Evolutionary conservation across 2,329 filamentous ascomycete genomes (phyloP), one percentile per base, ranked within the genome.

Genomic region (Aspergillus pseudonomiae): DNA sequence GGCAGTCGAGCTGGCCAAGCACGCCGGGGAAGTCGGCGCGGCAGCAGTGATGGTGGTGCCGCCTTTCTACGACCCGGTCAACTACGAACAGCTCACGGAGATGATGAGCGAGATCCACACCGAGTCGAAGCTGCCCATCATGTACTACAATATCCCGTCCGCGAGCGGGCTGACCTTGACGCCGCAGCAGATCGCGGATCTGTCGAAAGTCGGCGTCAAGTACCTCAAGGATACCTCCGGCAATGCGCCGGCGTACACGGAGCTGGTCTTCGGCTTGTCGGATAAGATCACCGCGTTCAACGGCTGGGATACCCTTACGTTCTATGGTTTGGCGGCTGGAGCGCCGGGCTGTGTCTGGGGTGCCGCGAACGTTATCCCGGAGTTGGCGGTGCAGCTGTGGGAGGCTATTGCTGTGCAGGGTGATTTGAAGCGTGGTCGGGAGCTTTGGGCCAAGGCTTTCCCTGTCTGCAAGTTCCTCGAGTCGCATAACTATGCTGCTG

Each of bases 201-300:
- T 85, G 3, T 77, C 74, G 4, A 76, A 81, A 6, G 77, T 82
- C 0, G 83, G 83, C 12, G 82, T 84, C 4, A 80, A 78, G 67
- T 84, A 83, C 63, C 70, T 85, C 34, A 85, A 85, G 69, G 83
- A 85, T 67, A 85, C 83, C 0, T 85, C 83, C 2, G 83, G 83
- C 21, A 81, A 85, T 59, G 83, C 77, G 1, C 83, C 83, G 0
- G 82, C 80, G 0, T 71, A 84, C 6, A 85, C 82, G 2, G 82
- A 85, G 62, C 68, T 85, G 16, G 73, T 85, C 4, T 84, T 85
- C 65, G 75, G 75, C 5, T 69, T 77, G 24, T 70, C 72, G 2
- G 74, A 79, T 59, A 68, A 76, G 30, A 80, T 84, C 64, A 84
- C 81, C 1, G 76, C 80, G 0, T 84, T 85, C 69, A 85, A 85